These are phyloP conservation scores for Solanum pimpinellifolium DNA, from an alignment of 257 asterid genomes.

Conservation along the genomic window DNA sequence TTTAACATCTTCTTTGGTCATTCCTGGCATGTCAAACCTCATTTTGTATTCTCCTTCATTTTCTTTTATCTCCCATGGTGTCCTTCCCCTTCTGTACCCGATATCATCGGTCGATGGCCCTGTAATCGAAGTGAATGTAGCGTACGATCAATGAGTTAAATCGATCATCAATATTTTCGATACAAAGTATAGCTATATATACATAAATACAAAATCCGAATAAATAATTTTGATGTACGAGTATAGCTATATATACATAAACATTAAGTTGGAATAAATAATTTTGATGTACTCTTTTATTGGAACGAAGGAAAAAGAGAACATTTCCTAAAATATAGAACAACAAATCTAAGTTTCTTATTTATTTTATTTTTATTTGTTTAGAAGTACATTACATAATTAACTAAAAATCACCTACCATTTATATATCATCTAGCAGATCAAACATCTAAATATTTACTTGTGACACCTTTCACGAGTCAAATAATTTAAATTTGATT, in stretches of 20 bases:
- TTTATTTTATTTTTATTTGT: too few species aligned
- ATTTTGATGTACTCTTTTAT: too few species aligned
- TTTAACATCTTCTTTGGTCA: constrained; percentile 60
- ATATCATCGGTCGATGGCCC: constrained; percentile 1
- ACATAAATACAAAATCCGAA: too few species aligned
- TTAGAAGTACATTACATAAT: too few species aligned
- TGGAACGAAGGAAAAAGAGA: not conserved
- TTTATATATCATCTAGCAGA: too few species aligned
- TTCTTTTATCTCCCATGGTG: constrained; percentile 83
- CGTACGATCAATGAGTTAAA: not conserved
- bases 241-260: not conserved
- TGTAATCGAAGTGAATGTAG: not conserved
- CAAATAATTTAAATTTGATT: too few species aligned
- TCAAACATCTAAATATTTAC: too few species aligned
- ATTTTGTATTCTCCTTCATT: constrained; percentile 40
- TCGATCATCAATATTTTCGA: not conserved
- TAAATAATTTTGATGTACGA: not conserved
- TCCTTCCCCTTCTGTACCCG: constrained; percentile 41
- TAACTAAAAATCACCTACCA: not conserved
- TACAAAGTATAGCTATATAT: not conserved
- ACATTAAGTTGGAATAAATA: not conserved
- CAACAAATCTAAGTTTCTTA: not conserved
- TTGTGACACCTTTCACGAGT: rapidly evolving
- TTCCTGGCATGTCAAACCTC: constrained; percentile 80
- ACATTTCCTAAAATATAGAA: not conserved